Evolutionary conservation across 2,329 filamentous ascomycete species (phyloP).

Genomic region (Colletotrichum cereale): DNA sequence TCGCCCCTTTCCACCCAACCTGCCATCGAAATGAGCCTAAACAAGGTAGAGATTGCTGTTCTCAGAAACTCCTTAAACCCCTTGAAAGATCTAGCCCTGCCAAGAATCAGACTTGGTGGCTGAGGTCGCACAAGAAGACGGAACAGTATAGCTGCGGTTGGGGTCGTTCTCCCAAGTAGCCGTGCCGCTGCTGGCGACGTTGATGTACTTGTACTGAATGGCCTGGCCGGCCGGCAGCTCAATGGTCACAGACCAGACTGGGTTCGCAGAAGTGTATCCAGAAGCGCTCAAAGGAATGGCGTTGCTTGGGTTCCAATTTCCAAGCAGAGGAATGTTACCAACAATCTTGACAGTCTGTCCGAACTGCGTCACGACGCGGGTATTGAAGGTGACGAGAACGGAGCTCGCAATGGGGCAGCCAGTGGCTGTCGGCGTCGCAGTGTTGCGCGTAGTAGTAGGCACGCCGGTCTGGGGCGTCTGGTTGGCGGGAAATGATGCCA

Average conservation of each 20-base stretch:
- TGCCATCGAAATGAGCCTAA: not conserved
- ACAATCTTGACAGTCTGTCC: slow-evolving; percentile 76
- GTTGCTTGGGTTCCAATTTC: slow-evolving; percentile 68
- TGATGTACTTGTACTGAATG: slow-evolving; percentile 78
- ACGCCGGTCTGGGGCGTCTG: slow-evolving; percentile 58
- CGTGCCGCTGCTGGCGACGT: slow-evolving; percentile 64
- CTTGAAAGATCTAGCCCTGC: slow-evolving; percentile 43
- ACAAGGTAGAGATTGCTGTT: not conserved
- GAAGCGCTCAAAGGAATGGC: slow-evolving; percentile 70
- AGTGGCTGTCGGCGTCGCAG: slow-evolving; percentile 48
- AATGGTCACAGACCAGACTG: slow-evolving; percentile 71
- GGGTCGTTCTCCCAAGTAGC: slow-evolving; percentile 75
- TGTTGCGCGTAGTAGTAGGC: slow-evolving; percentile 42
- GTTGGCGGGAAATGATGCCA: slow-evolving; percentile 61
- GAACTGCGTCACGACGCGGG: slow-evolving; percentile 65
- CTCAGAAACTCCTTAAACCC: not conserved
- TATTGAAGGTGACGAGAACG: slow-evolving; percentile 74
- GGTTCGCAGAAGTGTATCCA: slow-evolving; percentile 69
- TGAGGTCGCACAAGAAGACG: slow-evolving; percentile 47
- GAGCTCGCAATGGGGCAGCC: slow-evolving; percentile 49
- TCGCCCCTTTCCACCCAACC: not conserved
- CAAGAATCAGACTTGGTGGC: slow-evolving; percentile 49
- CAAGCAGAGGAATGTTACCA: slow-evolving; percentile 70
- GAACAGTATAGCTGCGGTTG: slow-evolving; percentile 58
- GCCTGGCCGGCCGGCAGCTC: slow-evolving; percentile 65